These are phyloP conservation scores for Acanthamoeba culbertsoni DNA, from an alignment of 208 protist species.

Conservation along the genomic window DNA sequence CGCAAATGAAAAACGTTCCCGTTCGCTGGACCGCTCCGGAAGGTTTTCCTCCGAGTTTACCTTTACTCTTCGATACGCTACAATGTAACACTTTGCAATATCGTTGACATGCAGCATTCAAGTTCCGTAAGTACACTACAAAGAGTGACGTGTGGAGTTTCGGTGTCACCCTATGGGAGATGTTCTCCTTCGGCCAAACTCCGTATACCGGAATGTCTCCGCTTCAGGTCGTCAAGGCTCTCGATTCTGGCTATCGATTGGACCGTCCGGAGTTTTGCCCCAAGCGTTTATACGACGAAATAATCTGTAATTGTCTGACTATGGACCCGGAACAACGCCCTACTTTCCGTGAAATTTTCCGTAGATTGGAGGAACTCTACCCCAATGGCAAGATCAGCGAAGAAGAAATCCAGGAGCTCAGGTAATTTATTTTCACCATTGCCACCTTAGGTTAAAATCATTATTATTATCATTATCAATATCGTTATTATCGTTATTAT, in stretches of 20 bases:
- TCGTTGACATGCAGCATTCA: conserved; percentile 28
- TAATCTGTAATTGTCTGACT: neutral
- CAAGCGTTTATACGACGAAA: conserved; percentile 2
- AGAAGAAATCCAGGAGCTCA: conserved; percentile 1
- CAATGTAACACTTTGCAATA: neutral
- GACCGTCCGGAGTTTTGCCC: conserved; percentile 22
- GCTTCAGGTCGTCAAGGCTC: neutral
- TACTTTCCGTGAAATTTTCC: conserved; percentile 44
- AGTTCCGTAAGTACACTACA: conserved; percentile 21
- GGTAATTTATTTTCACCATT: neutral
- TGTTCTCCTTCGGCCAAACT: conserved; percentile 42
- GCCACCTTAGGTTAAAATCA: neutral
- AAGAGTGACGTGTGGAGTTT: conserved; percentile 53
- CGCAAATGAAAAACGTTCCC: conserved; percentile 39
- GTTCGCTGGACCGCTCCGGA: conserved; percentile 39
- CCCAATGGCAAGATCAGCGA: conserved; percentile 35
- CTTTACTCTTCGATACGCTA: neutral
- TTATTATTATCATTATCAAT: no score
- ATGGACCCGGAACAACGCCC: conserved; percentile 1
- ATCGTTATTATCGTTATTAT: no score
- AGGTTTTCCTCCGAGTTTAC: neutral
- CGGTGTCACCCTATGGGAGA: conserved; percentile 51
- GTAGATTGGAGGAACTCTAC: neutral
- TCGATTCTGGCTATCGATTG: conserved; percentile 7
- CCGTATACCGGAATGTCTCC: conserved; percentile 39